phyloP scores from a whole-genome alignment of 805 yeast genomes.

The Helenozyma rhizophorensis region DNA sequence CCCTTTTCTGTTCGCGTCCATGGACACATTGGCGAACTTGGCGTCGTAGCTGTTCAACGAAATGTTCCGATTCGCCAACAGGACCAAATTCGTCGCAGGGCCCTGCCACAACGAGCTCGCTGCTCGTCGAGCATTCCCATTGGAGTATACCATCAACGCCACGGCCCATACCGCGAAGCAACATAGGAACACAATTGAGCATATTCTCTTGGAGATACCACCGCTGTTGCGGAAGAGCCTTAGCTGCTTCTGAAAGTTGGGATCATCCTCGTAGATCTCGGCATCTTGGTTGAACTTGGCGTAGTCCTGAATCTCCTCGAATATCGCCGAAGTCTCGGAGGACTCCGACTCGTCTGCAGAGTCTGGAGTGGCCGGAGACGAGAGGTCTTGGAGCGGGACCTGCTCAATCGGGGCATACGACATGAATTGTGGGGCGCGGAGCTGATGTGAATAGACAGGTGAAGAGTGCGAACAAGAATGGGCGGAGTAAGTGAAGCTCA shows the following conservation, averaged over 20 bases:
- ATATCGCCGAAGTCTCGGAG: constrained; percentile 21
- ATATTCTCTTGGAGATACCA: constrained; percentile 1
- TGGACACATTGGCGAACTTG: constrained; percentile 22
- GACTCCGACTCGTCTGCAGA: constrained; percentile 2
- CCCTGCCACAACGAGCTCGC: constrained; percentile 12
- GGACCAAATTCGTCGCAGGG: constrained; percentile 20
- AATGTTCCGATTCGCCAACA: constrained; percentile 24
- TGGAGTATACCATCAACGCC: constrained; percentile 25
- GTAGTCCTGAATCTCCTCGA: constrained; percentile 26
- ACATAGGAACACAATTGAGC: constrained; percentile 1
- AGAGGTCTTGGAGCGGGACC: constrained; percentile 7
- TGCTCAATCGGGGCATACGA: constrained; percentile 3
- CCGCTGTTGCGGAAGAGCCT: constrained; percentile 2
- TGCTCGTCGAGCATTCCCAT: constrained; percentile 13
- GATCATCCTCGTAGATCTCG: constrained; percentile 9
- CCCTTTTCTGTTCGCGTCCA: constrained; percentile 23
- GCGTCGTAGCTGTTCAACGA: constrained; percentile 28
- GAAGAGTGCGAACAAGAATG: no score
- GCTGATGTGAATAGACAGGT: no score
- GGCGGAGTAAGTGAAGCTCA: no score
- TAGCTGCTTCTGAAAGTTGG: constrained; percentile 7
- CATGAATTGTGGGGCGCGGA: no score
- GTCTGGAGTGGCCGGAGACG: neutral
- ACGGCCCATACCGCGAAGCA: constrained; percentile 22
- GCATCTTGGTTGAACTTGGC: constrained; percentile 13